phyloP scores from a whole-genome alignment of 75 land plant species.

The Larix kaempferi region DNA sequence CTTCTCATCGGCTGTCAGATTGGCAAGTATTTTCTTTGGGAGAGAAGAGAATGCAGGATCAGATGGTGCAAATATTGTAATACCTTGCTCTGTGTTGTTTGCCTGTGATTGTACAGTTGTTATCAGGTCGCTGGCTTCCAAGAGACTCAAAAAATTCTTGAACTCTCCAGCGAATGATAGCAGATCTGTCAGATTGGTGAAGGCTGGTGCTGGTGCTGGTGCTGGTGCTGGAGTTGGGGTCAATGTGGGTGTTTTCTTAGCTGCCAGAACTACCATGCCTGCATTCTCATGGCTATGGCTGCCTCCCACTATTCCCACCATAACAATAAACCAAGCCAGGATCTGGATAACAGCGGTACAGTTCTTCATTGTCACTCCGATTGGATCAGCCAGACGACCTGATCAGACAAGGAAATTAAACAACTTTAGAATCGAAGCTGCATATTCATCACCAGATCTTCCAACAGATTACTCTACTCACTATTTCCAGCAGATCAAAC shows the following conservation, averaged over 20 bases:
- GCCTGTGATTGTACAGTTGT: conserved; percentile 59
- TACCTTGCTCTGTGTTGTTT: conserved; percentile 41
- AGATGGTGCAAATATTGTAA: conserved; percentile 58
- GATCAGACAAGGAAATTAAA: too few species aligned
- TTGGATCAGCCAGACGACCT: too few species aligned
- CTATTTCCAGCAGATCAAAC: too few species aligned
- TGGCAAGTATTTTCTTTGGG: conserved; percentile 35
- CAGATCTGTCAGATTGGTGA: conserved; percentile 45
- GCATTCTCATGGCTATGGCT: too few species aligned
- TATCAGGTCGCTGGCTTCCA: conserved; percentile 37
- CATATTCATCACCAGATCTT: too few species aligned
- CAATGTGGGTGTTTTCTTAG: neutral
- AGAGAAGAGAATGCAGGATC: conserved; percentile 46
- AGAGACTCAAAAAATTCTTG: conserved; percentile 39
- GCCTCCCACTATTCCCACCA: too few species aligned
- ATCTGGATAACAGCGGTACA: too few species aligned
- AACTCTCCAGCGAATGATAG: conserved; percentile 60
- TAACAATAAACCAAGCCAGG: too few species aligned
- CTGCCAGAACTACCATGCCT: too few species aligned
- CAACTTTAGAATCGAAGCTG: too few species aligned
- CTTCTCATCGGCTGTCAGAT: conserved; percentile 50
- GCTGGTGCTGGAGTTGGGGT: conserved; percentile 52
- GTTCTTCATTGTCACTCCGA: too few species aligned
- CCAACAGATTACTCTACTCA: too few species aligned
- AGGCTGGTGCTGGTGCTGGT: conserved; percentile 30